These are phyloP conservation scores for Diddensiella santjacobensis DNA, from an alignment of 805 yeast species.

Conservation along the genomic window DNA sequence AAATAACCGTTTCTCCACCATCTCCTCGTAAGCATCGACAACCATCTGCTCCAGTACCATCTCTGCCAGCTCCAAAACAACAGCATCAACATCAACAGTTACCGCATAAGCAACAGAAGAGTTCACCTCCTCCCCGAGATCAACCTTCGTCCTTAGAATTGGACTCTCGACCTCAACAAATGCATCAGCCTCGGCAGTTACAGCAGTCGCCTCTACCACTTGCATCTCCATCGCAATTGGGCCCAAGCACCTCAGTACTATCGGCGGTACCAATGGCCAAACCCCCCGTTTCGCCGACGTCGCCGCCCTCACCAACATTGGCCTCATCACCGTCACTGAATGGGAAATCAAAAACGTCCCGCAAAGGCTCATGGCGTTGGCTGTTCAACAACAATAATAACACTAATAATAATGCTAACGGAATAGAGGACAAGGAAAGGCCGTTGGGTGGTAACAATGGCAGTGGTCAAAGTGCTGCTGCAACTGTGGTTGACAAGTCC, in stretches of 20 bases:
- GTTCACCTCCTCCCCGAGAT: background rate
- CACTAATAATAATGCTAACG: background rate
- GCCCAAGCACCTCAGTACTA: background rate
- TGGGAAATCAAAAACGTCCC: conserved; percentile 1
- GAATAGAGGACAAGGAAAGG: background rate
- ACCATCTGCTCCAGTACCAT: background rate
- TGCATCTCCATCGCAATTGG: background rate
- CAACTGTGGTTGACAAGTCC: conserved; percentile 7
- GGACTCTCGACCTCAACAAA: background rate
- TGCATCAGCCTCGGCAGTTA: background rate
- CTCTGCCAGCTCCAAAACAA: background rate
- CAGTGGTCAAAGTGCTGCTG: background rate
- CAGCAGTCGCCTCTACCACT: background rate
- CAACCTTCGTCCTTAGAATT: background rate
- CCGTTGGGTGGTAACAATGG: too few species aligned
- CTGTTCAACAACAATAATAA: conserved; percentile 9
- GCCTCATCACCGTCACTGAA: background rate
- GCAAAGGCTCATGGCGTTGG: conserved; percentile 14
- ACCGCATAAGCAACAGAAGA: background rate
- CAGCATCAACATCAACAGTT: conserved; percentile 1
- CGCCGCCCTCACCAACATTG: conserved; percentile 3
- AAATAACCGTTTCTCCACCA: background rate
- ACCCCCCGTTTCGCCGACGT: background rate
- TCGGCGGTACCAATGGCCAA: background rate
- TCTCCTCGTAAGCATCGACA: background rate